Evolutionary conservation across 371 early-diverging fungal genomes (phyloP).

Genomic region (Fennellomyces sp.): DNA sequence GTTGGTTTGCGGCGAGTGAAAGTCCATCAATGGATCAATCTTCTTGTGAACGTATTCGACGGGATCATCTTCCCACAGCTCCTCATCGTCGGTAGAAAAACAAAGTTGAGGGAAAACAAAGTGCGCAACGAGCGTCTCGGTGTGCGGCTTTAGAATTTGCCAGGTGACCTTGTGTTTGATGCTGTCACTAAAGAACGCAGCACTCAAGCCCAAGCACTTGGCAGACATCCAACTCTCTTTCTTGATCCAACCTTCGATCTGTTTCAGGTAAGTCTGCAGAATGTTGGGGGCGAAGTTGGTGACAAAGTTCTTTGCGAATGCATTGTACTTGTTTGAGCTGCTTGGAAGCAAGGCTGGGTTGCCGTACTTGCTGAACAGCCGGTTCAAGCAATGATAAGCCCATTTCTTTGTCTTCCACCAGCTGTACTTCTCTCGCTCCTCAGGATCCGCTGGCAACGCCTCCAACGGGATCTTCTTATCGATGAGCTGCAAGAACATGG

Average conservation of each 20-base stretch:
- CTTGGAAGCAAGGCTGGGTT: constrained; percentile 66
- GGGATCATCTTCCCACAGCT: constrained; percentile 91
- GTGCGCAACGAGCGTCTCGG: constrained; percentile 73
- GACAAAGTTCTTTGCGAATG: constrained; percentile 81
- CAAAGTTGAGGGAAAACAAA: constrained; percentile 90
- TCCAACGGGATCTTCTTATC: constrained; percentile 64
- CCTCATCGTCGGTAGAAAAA: constrained; percentile 79
- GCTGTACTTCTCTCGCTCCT: constrained; percentile 76
- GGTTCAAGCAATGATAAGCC: constrained; percentile 86
- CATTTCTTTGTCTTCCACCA: constrained; percentile 95
- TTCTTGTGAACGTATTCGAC: constrained; percentile 91
- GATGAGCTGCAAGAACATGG: constrained; percentile 78
- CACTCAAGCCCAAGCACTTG: constrained; percentile 51
- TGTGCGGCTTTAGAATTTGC: constrained; percentile 83
- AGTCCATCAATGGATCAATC: constrained; percentile 80
- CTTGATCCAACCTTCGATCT: constrained; percentile 73
- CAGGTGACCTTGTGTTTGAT: constrained; percentile 87
- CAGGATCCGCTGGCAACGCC: constrained; percentile 57
- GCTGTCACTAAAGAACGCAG: constrained; percentile 63
- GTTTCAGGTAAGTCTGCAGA: constrained; percentile 74
- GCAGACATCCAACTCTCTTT: constrained; percentile 67
- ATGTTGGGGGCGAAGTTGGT: constrained; percentile 87
- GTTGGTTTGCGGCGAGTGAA: constrained; percentile 68
- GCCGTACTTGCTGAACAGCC: constrained; percentile 79
- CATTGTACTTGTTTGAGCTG: constrained; percentile 58